Evolutionary conservation across 768 basidiomycete genomes (phyloP).

Genomic region (Boletus barrowsii): DNA sequence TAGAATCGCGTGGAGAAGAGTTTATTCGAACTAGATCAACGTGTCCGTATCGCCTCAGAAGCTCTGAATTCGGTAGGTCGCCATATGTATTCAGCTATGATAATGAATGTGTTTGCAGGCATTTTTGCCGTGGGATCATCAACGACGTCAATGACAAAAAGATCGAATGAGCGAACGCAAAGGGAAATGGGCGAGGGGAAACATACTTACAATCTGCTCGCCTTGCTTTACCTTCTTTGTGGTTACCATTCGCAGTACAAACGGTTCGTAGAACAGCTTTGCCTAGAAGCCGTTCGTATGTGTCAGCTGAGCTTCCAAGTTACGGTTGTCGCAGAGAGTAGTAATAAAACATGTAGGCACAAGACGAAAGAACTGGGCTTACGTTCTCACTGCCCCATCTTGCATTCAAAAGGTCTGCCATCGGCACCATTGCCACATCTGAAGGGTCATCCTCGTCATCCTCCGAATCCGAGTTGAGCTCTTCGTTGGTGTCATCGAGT

Average conservation of each 20-base stretch:
- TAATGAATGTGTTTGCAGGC: background rate
- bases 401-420: constrained; percentile 96
- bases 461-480: constrained; percentile 41
- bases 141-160: background rate
- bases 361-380: constrained; percentile 19
- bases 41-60: constrained; percentile 93
- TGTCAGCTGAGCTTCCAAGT: background rate
- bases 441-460: constrained; percentile 50
- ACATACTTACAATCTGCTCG: constrained; percentile 76
- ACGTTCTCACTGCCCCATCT: constrained; percentile 83
- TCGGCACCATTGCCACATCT: constrained; percentile 87
- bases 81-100: constrained; percentile 92
- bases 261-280: constrained; percentile 77
- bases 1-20: constrained; percentile 22
- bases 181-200: background rate
- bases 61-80: constrained; percentile 87
- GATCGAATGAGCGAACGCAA: background rate
- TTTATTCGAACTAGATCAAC: constrained; percentile 71
- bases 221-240: constrained; percentile 72
- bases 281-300: constrained; percentile 47
- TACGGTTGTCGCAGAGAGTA: background rate
- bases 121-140: background rate
- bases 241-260: constrained; percentile 71
- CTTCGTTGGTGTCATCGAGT: constrained; percentile 17
- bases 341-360: background rate